A percentile compares a stretch with the other conserved stretches of the same genome.
These are phyloP conservation scores for Zopfia rhizophila DNA, from an alignment of 2,329 filamentous ascomycete species.

Conservation along the genomic window DNA sequence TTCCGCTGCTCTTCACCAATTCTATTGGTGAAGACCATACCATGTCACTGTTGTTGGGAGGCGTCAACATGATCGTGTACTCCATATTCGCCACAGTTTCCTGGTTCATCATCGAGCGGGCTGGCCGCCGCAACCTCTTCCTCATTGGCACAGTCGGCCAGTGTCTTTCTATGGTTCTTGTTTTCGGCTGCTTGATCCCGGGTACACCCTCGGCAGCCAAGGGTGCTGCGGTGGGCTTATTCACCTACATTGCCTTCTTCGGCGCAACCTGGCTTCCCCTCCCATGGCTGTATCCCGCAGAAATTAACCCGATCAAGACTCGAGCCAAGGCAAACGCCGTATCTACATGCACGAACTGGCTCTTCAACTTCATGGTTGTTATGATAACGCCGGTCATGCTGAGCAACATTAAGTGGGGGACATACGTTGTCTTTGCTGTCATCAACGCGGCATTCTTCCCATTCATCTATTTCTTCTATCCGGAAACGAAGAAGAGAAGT, in stretches of 20 bases:
- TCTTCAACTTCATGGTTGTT: constrained; percentile 61
- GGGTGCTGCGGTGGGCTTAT: constrained; percentile 68
- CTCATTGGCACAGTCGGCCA: constrained; percentile 61
- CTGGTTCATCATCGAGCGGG: constrained; percentile 72
- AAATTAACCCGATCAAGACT: constrained; percentile 65
- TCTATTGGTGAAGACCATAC: constrained; percentile 62
- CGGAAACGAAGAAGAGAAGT: constrained; percentile 62
- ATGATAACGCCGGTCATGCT: constrained; percentile 57
- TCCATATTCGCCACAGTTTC: constrained; percentile 67
- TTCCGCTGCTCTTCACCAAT: constrained; percentile 53
- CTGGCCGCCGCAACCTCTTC: constrained; percentile 60
- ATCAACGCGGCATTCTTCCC: constrained; percentile 65
- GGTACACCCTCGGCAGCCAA: constrained; percentile 51
- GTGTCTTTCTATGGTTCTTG: constrained; percentile 63
- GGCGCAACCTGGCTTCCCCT: constrained; percentile 73
- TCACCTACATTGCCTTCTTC: constrained; percentile 76
- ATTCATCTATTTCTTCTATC: constrained; percentile 66
- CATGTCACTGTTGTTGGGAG: constrained; percentile 56
- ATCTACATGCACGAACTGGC: constrained; percentile 65
- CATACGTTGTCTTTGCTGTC: constrained; percentile 61
- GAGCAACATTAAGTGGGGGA: constrained; percentile 50
- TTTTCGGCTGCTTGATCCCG: constrained; percentile 55
- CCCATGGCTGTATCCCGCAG: constrained; percentile 67
- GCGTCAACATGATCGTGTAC: constrained; percentile 67
- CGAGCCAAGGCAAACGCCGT: constrained; percentile 66